Evolutionary conservation across 805 yeast genomes (phyloP).

Genomic region (Cephaloascus albidus): DNA sequence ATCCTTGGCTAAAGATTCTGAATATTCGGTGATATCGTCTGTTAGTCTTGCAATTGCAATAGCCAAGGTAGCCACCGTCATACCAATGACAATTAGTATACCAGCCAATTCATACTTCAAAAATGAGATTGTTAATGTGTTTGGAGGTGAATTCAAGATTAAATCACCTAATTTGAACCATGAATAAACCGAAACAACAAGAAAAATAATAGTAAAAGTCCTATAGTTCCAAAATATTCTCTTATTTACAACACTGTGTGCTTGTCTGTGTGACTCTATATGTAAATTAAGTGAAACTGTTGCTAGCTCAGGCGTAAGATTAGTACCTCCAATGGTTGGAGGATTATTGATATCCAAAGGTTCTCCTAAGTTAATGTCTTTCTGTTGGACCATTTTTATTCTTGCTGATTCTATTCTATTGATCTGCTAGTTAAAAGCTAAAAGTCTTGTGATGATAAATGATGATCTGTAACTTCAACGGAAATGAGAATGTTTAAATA

Average conservation of each 20-base stretch:
- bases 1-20: slow-evolving; percentile 22
- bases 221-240: slow-evolving; percentile 36
- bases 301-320: slow-evolving; percentile 46
- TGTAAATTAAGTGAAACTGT: slow-evolving; percentile 55
- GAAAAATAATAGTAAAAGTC: slow-evolving; percentile 17
- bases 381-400: slow-evolving; percentile 34
- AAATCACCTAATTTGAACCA: slow-evolving; percentile 7
- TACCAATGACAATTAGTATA: slow-evolving; percentile 28
- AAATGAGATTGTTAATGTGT: slow-evolving; percentile 7
- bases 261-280: slow-evolving; percentile 46
- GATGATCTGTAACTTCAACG: too few relatives aligned
- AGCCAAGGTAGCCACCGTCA: slow-evolving; percentile 23
- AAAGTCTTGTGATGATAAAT: too few relatives aligned
- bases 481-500: too few relatives aligned
- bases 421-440: too few relatives aligned
- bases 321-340: slow-evolving; percentile 39
- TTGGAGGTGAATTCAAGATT: slow-evolving; percentile 2
- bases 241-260: slow-evolving; percentile 37
- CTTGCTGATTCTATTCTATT: too few relatives aligned
- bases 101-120: slow-evolving; percentile 17
- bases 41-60: slow-evolving; percentile 35
- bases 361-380: slow-evolving; percentile 38
- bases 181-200: slow-evolving; percentile 9
- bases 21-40: slow-evolving; percentile 33
- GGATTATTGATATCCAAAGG: slow-evolving; percentile 46